A percentile compares a stretch with the other conserved stretches of the same genome.
Evolutionary conservation across 2,329 filamentous ascomycete genomes (phyloP).

Genomic region (Cladosporium austrohemisphaericum): DNA sequence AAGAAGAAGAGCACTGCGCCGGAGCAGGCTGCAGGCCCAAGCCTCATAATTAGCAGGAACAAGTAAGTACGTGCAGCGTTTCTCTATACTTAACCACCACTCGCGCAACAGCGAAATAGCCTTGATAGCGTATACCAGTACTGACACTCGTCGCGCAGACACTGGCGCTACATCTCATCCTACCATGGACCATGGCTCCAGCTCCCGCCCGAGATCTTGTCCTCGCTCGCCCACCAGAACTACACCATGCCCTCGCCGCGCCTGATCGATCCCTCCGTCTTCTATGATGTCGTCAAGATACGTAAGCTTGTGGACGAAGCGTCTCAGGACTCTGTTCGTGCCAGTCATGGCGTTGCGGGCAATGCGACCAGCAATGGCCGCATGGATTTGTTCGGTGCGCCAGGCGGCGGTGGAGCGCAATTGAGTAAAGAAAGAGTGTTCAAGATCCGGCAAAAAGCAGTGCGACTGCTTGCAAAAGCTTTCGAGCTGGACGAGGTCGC

Average conservation of each 20-base stretch:
- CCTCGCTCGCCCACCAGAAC: conserved; percentile 74
- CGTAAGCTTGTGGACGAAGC: conserved; percentile 76
- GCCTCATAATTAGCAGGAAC: conserved; percentile 62
- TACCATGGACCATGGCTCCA: conserved; percentile 83
- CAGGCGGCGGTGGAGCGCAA: conserved; percentile 52
- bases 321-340: conserved; percentile 71
- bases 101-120: conserved; percentile 1
- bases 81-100: conserved; percentile 9
- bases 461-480: conserved; percentile 70
- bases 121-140: too few relatives aligned
- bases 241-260: conserved; percentile 72
- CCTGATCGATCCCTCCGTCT: conserved; percentile 73
- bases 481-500: conserved; percentile 81
- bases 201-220: conserved; percentile 72
- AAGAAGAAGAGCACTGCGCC: conserved; percentile 6
- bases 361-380: conserved; percentile 55
- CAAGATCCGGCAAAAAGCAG: conserved; percentile 76
- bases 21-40: conserved; percentile 38
- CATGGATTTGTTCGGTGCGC: conserved; percentile 36
- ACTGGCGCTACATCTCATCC: conserved; percentile 80
- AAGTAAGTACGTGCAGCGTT: conserved; percentile 52
- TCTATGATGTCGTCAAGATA: conserved; percentile 83
- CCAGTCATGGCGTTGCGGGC: conserved; percentile 68
- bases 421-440: conserved; percentile 73
- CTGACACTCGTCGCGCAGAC: conserved; percentile 54